These are phyloP conservation scores for Protoeuglena noctilucae DNA, from an alignment of 139 green algal genomes.

Conservation along the genomic window DNA sequence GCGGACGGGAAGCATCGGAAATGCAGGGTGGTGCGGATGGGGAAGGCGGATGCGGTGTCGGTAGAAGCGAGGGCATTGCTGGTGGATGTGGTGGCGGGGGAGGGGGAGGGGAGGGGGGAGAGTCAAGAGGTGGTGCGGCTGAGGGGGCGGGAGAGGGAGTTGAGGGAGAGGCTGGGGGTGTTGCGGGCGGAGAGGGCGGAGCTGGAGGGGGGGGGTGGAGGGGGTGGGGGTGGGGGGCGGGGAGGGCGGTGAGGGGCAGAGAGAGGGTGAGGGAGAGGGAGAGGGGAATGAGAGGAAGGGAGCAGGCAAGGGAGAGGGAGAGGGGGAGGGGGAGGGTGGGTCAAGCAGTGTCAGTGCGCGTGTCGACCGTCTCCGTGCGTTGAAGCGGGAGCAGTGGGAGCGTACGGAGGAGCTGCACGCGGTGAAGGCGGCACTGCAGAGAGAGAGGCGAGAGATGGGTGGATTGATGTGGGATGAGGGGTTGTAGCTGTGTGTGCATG, in stretches of 20 bases:
- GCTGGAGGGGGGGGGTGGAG: not conserved
- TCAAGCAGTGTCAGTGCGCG: not conserved
- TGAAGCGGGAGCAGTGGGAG: not conserved
- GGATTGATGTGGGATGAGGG: too few relatives aligned
- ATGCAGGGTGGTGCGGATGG: constrained; percentile 17
- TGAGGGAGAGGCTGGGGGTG: not conserved
- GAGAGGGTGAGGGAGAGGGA: constrained; percentile 5
- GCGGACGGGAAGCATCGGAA: not conserved
- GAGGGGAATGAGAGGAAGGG: constrained; percentile 7
- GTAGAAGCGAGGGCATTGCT: constrained; percentile 11
- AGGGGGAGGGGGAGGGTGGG: not conserved
- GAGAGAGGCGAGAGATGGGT: too few relatives aligned
- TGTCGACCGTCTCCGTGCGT: not conserved
- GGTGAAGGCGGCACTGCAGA: too few relatives aligned
- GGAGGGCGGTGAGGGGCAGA: constrained; percentile 2
- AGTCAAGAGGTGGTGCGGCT: not conserved
- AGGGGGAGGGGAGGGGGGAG: not conserved
- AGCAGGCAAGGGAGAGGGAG: not conserved
- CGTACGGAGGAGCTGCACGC: not conserved
- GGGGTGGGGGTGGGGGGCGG: not conserved
- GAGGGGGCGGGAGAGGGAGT: not conserved
- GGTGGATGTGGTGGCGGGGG: constrained; percentile 10
- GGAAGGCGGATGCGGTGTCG: constrained; percentile 20
- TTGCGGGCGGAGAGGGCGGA: not conserved
- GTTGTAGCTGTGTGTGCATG: too few relatives aligned